Evolutionary conservation across 2,329 filamentous ascomycete genomes (phyloP), one percentile per base, ranked within the genome.

Genomic region (Monosporascus cannonballus): DNA sequence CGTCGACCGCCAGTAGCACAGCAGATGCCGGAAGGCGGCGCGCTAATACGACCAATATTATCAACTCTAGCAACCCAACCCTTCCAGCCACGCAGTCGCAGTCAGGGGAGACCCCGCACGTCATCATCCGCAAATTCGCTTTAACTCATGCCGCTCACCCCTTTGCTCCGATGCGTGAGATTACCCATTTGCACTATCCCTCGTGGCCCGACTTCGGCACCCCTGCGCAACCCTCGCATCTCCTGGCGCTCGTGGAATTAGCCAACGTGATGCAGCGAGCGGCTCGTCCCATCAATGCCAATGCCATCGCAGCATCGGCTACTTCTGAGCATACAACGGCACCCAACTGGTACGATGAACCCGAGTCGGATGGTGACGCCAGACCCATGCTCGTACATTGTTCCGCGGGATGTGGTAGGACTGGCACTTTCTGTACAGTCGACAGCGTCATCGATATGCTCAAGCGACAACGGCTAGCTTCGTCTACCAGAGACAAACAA

Each of bases 131-230:
- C 46, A 94, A 94, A 67, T 94, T 97, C 64, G 87, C 89, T 0
- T 74, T 99, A 27, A 86, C 85, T 1, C 90, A 97, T 66, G 75
- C 83, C 2, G 76, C 81, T 2, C 81, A 88, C 53, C 92, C 93
- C 0, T 96, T 96, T 64, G 83, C 84, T 20, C 89, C 90, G 0
- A 87, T 96, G 59, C 87, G 93, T 24, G 92, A 97, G 69, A 87
- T 99, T 56, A 96, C 92, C 0, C 94, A 99, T 61, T 75, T 99
- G 15, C 92, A 97, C 66, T 97, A 96, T 68, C 85, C 90, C 0
- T 86, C 87, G n/a, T 99, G 94, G 94, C 94, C 94, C 0, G 94
- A 99, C 65, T 96, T 97, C 69, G 94, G 94, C 20, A 87, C 91
- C 0, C 93, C 93, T 0, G 91, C 94, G 0, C 88, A 95, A 63